A percentile compares a stretch with the other conserved stretches of the same genome.
phyloP scores from a whole-genome alignment of 148 eudicot genomes.

The Spergularia marina region DNA sequence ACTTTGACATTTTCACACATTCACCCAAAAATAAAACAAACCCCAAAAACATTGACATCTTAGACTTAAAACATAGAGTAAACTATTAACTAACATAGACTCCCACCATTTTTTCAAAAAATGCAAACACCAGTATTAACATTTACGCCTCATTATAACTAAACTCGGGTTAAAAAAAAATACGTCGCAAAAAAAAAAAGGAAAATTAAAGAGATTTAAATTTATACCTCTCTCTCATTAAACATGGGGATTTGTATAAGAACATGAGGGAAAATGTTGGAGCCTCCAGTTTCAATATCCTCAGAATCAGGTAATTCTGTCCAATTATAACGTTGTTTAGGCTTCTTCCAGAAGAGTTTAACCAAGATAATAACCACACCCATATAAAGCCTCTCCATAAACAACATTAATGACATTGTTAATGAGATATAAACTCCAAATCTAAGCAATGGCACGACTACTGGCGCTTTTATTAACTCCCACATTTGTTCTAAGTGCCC shows the following conservation, averaged over 20 bases:
- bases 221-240: conserved; percentile 72
- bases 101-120: too few relatives aligned
- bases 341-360: conserved; percentile 73
- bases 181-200: background rate
- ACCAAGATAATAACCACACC: conserved; percentile 71
- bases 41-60: too few relatives aligned
- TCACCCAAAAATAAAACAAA: too few relatives aligned
- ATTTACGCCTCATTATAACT: too few relatives aligned
- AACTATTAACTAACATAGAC: too few relatives aligned
- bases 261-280: conserved; percentile 48
- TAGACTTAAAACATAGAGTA: too few relatives aligned
- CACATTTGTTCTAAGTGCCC: conserved; percentile 56
- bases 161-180: background rate
- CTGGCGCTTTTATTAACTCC: conserved; percentile 59
- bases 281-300: conserved; percentile 55
- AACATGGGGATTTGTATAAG: conserved; percentile 82
- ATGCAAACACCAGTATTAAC: too few relatives aligned
- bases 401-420: conserved; percentile 67
- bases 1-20: too few relatives aligned
- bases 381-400: conserved; percentile 83
- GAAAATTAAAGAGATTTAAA: too few relatives aligned
- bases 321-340: conserved; percentile 66
- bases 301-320: conserved; percentile 46
- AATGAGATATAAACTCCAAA: conserved; percentile 48
- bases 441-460: conserved; percentile 62